Conservation (phyloP, 805 yeast species). For the Candida boidinii region DNA sequence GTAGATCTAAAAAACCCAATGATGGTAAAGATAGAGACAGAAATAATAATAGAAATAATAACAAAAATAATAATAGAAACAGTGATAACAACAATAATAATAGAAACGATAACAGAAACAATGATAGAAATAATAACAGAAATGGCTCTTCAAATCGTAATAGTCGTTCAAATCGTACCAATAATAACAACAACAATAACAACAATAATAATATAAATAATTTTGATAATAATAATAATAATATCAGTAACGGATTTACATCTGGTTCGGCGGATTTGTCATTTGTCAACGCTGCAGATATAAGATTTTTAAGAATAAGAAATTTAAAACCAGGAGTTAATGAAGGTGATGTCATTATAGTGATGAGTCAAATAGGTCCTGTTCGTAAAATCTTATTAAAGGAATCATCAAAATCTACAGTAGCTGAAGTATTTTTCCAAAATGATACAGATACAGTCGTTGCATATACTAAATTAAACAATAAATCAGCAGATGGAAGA, state of each 20-base stretch:
- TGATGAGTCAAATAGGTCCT: constrained; percentile 15
- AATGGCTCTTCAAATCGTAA: no score
- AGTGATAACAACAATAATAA: background rate
- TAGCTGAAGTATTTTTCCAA: constrained; percentile 27
- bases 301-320: constrained; percentile 19
- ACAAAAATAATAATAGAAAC: background rate
- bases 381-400: constrained; percentile 14
- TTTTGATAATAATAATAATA: no score
- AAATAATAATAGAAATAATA: background rate
- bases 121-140: background rate
- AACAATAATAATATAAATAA: no score
- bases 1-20: no score
- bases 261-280: no score
- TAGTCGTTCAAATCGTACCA: no score
- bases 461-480: constrained; percentile 27
- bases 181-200: no score
- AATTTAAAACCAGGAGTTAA: constrained; percentile 24
- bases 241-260: no score
- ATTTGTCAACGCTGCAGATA: constrained; percentile 11
- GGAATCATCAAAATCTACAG: constrained; percentile 24
- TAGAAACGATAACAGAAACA: background rate
- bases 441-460: constrained; percentile 20
- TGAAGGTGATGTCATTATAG: constrained; percentile 18
- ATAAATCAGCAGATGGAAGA: constrained; percentile 41
- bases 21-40: background rate